Evolutionary conservation across 306 rosid species (phyloP), one percentile per base, ranked within the genome.

Genomic region (Citrullus colocynthis): DNA sequence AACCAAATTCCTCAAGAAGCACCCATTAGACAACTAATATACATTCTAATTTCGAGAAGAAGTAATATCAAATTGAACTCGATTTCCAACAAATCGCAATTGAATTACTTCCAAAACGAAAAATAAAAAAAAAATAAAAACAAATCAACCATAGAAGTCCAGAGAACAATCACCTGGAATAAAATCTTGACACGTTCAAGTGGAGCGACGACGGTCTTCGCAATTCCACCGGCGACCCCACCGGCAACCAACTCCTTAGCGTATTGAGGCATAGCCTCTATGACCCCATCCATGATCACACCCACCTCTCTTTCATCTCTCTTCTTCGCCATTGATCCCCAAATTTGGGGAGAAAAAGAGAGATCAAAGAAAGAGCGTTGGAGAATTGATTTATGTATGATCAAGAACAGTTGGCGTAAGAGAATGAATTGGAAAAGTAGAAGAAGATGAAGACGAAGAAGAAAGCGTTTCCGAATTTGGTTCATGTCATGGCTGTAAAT

Each of bases 181-280:
- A 94, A 88, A 88, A 94, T 94, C 77, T 91, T 94, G 86, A 94
- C 78, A 9, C 96, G 96, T 81, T 91, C 97, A 28, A 94, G 93
- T 8, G 98, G 98, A 20, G 98, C 97, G 36, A 94, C 97, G 18
- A 80, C 87, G 17, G 90, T 85, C 84, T 95, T 90, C 14, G 97
- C 97, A 55, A 92, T 4, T 1, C 93, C 96, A 8, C 98, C 97
- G 18, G 98, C 91, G 54, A 89, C 71, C 5, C 97, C 98, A 0
- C 97, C 97, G 44, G 98, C 97, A 4, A 94, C 74, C 41, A 92
- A 88, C 82, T 95, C 98, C 89, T 95, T 92, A 78, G 89, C 87
- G 49, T 88, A 89, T 74, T 90, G 85, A 21, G 98, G 98, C 86
- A 86, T 84, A 75, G 77, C 81, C 36, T 88, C 93, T 60, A 88